phyloP scores from a whole-genome alignment of 345 rosid genomes.

The Salix udensis region DNA sequence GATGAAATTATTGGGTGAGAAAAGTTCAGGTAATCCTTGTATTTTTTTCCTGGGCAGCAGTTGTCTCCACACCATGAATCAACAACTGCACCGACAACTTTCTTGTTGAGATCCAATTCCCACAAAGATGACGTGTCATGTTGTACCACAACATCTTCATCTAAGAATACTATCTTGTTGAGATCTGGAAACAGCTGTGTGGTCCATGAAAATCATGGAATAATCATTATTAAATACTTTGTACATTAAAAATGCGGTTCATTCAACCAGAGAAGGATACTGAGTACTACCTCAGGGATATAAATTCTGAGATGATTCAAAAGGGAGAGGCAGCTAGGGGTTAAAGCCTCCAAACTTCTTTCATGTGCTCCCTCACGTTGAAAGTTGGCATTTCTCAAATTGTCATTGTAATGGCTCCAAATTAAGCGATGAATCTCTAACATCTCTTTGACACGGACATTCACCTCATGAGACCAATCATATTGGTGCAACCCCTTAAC shows the following conservation, averaged over 20 bases:
- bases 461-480: conserved; percentile 82
- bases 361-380: conserved; percentile 38
- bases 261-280: conserved; percentile 9
- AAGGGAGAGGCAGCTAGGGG: conserved; percentile 62
- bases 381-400: conserved; percentile 48
- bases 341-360: conserved; percentile 49
- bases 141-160: conserved; percentile 84
- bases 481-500: conserved; percentile 90
- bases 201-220: conserved; percentile 33
- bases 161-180: conserved; percentile 81
- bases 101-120: conserved; percentile 69
- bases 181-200: conserved; percentile 91
- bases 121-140: conserved; percentile 78
- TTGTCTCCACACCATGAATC: conserved; percentile 67
- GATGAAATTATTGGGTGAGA: conserved; percentile 67
- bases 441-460: conserved; percentile 65
- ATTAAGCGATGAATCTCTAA: conserved; percentile 62
- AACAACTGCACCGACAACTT: conserved; percentile 74
- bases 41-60: conserved; percentile 78
- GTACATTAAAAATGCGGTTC: conserved; percentile 13
- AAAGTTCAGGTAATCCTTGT: conserved; percentile 78
- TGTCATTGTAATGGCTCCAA: conserved; percentile 54
- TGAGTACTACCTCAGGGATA: conserved; percentile 59
- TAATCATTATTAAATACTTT: conserved; percentile 15
- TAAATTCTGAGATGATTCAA: conserved; percentile 83